phyloP scores from a whole-genome alignment of 495 filamentous ascomycete genomes.

The Amniculicola lignicola region DNA sequence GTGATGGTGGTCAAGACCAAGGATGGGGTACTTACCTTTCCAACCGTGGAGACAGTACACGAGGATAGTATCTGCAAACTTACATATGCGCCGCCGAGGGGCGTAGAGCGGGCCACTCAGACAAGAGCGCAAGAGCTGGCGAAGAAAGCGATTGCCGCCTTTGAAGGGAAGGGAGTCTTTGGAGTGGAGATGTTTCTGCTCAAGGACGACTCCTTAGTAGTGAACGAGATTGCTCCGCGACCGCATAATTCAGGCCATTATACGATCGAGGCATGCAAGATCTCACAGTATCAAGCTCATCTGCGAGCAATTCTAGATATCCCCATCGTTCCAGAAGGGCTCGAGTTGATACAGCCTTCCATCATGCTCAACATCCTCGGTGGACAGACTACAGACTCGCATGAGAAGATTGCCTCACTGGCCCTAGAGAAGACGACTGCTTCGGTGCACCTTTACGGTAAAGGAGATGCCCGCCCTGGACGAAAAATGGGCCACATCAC shows the following conservation, averaged over 20 bases:
- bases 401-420: conserved; percentile 61
- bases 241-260: conserved; percentile 97
- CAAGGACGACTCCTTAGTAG: conserved; percentile 63
- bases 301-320: conserved; percentile 80
- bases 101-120: conserved; percentile 58
- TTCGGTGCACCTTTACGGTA: conserved; percentile 86
- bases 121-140: conserved; percentile 72
- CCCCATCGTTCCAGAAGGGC: conserved; percentile 60
- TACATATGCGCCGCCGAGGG: conserved; percentile 79
- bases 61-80: conserved; percentile 95
- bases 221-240: conserved; percentile 94
- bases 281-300: conserved; percentile 91
- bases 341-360: conserved; percentile 56
- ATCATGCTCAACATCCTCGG: conserved; percentile 98
- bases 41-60: conserved; percentile 89
- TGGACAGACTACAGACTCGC: conserved; percentile 64
- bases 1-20: conserved; percentile 94
- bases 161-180: conserved; percentile 89
- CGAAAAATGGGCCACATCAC: conserved; percentile 97
- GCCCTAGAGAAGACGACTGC: conserved; percentile 62
- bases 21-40: conserved; percentile 73
- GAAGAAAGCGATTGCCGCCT: conserved; percentile 68
- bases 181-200: conserved; percentile 96
- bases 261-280: conserved; percentile 87
- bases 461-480: conserved; percentile 74